Conservation (phyloP, 495 filamentous ascomycete species). For the Podospora bellae-mahoneyi region DNA sequence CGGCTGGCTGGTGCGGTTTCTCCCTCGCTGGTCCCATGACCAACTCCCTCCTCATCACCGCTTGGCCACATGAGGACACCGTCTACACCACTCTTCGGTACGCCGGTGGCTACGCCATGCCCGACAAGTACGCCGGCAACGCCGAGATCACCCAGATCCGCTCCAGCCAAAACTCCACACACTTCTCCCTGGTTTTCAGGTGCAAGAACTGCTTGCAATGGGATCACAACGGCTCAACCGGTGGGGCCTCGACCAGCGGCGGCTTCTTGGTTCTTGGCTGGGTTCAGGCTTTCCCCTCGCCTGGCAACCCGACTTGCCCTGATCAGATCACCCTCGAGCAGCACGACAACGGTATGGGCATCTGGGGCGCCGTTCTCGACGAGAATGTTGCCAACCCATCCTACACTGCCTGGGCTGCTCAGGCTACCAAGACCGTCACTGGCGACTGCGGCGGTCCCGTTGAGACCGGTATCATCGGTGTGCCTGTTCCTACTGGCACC, state of each 20-base stretch:
- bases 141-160: slow-evolving; percentile 56
- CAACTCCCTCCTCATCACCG: slow-evolving; percentile 55
- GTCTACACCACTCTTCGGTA: slow-evolving; percentile 55
- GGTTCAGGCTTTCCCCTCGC: slow-evolving; percentile 34
- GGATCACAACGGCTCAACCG: slow-evolving; percentile 32
- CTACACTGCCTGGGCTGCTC: slow-evolving; percentile 50
- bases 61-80: slow-evolving; percentile 49
- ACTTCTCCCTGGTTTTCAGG: slow-evolving; percentile 58
- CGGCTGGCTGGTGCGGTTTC: slow-evolving; percentile 56
- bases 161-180: slow-evolving; percentile 49
- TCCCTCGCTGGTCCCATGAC: slow-evolving; percentile 56
- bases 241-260: slow-evolving; percentile 24
- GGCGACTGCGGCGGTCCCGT: slow-evolving; percentile 34
- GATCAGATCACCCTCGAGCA: slow-evolving; percentile 32
- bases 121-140: slow-evolving; percentile 56
- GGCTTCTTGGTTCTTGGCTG: slow-evolving; percentile 33
- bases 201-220: slow-evolving; percentile 62
- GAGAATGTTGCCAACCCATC: slow-evolving; percentile 44
- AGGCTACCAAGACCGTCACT: slow-evolving; percentile 41
- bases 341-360: slow-evolving; percentile 42
- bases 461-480: slow-evolving; percentile 23
- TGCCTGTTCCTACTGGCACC: slow-evolving; percentile 45
- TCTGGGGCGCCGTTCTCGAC: slow-evolving; percentile 42
- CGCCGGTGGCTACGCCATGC: slow-evolving; percentile 55
- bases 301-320: slow-evolving; percentile 36